Base-by-base conservation (phyloP, 1,139 yeast genomes). In the Candida albicans region DNA sequence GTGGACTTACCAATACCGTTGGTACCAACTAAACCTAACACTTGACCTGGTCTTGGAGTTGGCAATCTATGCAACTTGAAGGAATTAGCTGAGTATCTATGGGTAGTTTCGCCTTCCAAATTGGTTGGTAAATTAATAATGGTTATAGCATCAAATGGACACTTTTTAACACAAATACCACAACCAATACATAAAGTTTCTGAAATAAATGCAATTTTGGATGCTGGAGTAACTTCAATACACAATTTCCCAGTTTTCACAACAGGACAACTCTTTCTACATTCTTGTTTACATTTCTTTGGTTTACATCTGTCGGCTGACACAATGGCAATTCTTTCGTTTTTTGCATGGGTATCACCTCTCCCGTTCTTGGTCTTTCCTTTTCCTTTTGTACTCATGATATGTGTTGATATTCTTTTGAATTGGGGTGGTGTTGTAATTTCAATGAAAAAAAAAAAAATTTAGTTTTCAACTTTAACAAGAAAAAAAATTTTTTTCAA, bases 1-100 rank as follows among this genome's bases (percentile, higher is more conserved):
- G 99, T 93, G 10, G 96, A 87, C 65, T 93, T 93, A 59, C 99
- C 99, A 61, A 93, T 93, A 89, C 99, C 99, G 75, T 93, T 93
- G 47, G 98, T 88, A 62, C 99, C 99, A 40, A 93, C 99, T 56
- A 93, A 79, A 53, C 99, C 99, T 55, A 93, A 77, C 39, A 93
- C 99, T 70, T 93, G 99, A 48, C 98, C 99, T 6, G 99, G 98
- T 71, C 99, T 86, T 54, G 99, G 99, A 48, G 96, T 91, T 18
- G 99, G 99, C 58, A 93, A 77, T 67, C 99, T 82, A 67, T 93
- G 99, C 60, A 93, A 79, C 70, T 93, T 93, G 82, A 93, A 93
- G 41, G 97, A 89, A 68, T 93, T 93, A 47, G 98, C 99, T 39
- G 97, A 88, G 68, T 93, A 93, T 75, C 99, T 84, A 68, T 93